Base-by-base conservation (phyloP, 495 filamentous ascomycete genomes). In the Aspergillus affinis region DNA sequence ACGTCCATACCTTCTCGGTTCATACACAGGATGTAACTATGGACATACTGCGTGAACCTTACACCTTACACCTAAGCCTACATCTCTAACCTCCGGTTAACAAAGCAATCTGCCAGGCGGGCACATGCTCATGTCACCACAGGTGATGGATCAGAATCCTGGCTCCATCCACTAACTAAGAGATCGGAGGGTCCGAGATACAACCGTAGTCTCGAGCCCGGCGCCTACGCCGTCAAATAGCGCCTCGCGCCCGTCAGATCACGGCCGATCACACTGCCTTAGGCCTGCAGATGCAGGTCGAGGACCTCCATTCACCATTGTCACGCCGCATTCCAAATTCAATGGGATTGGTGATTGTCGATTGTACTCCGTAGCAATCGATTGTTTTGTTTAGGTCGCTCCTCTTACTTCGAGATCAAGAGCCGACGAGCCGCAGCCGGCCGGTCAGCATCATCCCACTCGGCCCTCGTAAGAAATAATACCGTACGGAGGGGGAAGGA, bases 171-270 rank as follows among this genome's bases (percentile, higher is more conserved):
- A 20, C 36, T n/a, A n/a, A 48, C 49, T 45, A 21, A 12, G 20
- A 55, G 56, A 49, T 58, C 61, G 61, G 61, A 47, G 55, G 51
- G 55, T 23, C 61, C 61, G 61, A 65, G 63, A 61, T 61, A 61
- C 51, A 55, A 62, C 56, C 50, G 10, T 41, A 41, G 48, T 57
- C 54, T 19, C 29, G 20, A 26, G 15, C 21, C 54, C 49, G 49
- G 54, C 53, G 59, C 47, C 15, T 32, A 44, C 17, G n/a, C 18
- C 53, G 19, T 21, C 54, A 29, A 57, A 52, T 52, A 19, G 54
- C 51, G 15, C 20, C 19, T 50, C 44, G 49, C 55, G 60, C 51
- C 60, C 36, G 54, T 54, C 29, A 54, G 51, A 48, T 32, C 44
- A 4, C 20, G 54, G 51, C 51, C 54, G 51, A 60, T 50, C 18